A percentile compares a stretch with the other conserved stretches of the same genome.
phyloP scores from a whole-genome alignment of 352 stramenopile genomes.

The Globisporangium cederbergense region DNA sequence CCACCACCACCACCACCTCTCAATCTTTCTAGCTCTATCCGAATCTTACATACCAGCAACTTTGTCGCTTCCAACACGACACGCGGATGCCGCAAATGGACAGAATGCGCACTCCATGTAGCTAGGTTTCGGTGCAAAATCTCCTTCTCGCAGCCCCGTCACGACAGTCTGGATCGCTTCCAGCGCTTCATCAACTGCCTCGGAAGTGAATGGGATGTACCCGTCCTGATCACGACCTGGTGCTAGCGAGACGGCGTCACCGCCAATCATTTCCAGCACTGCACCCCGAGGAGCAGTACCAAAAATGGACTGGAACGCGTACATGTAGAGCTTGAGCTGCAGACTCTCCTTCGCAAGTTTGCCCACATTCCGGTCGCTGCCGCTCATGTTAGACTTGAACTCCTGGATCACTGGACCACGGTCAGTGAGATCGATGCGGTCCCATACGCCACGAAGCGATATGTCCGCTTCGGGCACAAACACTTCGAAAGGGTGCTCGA shows the following conservation, averaged over 20 bases:
- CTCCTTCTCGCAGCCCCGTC: constrained; percentile 32
- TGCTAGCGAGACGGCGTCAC: constrained; percentile 2
- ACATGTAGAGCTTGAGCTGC: constrained; percentile 83
- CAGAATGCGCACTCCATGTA: constrained; percentile 73
- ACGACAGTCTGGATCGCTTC: constrained; percentile 35
- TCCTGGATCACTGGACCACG: constrained; percentile 58
- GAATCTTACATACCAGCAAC: constrained; percentile 6
- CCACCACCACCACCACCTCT: not conserved
- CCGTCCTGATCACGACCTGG: constrained; percentile 22
- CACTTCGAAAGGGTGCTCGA: constrained; percentile 67
- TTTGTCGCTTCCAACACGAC: constrained; percentile 26
- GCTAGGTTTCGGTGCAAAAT: constrained; percentile 52
- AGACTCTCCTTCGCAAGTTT: constrained; percentile 61
- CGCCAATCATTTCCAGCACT: constrained; percentile 57
- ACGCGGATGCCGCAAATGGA: constrained; percentile 60
- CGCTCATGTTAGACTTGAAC: constrained; percentile 82
- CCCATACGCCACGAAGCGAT: constrained; percentile 65
- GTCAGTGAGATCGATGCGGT: constrained; percentile 55
- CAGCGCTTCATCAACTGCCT: constrained; percentile 32
- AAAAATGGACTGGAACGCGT: constrained; percentile 61
- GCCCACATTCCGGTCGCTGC: constrained; percentile 41
- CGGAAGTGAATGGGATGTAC: constrained; percentile 37
- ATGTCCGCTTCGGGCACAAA: constrained; percentile 46
- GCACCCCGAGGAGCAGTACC: constrained; percentile 49
- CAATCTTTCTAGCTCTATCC: not conserved